These are phyloP conservation scores for Suhomyces choctaworum DNA, from an alignment of 1,139 yeast genomes.

Conservation along the genomic window DNA sequence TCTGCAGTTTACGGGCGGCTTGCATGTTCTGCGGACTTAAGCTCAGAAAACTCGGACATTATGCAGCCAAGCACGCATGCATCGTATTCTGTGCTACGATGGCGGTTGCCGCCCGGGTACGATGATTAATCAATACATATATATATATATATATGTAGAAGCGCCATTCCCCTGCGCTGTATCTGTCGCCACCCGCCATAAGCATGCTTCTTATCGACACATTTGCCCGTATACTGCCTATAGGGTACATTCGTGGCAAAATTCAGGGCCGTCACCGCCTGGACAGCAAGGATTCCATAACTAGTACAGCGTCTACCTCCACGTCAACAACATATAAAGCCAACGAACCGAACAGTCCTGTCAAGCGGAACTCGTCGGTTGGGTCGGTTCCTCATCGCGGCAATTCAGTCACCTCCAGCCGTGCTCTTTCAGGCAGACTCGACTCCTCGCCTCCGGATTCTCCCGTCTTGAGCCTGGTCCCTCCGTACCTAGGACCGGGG, in stretches of 20 bases:
- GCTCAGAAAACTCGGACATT: no score
- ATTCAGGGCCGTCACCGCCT: slow-evolving; percentile 3
- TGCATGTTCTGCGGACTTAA: no score
- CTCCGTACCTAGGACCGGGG: no score
- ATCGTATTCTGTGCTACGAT: no score
- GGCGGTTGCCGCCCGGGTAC: no score
- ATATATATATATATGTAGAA: no score
- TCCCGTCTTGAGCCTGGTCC: no score
- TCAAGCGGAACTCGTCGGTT: slow-evolving; percentile 2
- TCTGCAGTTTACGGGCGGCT: no score
- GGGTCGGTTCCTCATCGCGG: neutral
- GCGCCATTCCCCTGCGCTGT: neutral
- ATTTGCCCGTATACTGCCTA: slow-evolving; percentile 7
- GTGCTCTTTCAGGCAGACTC: neutral
- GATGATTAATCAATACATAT: no score
- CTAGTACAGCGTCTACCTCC: no score
- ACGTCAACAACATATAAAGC: neutral
- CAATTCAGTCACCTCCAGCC: neutral
- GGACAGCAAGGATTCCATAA: no score
- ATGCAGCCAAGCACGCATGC: no score
- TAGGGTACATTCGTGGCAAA: slow-evolving; percentile 9
- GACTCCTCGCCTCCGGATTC: neutral
- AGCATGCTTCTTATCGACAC: slow-evolving; percentile 7
- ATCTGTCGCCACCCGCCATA: neutral
- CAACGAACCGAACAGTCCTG: neutral